Evolutionary conservation across 305 asterid genomes (phyloP).

Genomic region (Ruellia speciosa): DNA sequence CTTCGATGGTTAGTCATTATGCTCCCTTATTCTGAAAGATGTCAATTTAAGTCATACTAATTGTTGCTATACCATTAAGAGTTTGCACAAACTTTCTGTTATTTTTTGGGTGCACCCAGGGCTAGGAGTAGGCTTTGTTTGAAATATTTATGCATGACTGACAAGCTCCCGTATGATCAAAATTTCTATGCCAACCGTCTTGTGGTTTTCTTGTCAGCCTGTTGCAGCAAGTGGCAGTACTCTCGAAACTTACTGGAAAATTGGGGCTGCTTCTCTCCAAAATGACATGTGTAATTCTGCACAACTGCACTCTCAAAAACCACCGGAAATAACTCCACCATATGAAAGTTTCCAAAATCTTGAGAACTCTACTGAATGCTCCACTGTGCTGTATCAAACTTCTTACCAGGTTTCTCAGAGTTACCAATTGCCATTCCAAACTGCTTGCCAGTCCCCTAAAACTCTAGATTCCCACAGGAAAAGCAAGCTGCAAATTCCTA

Average conservation of each 20-base stretch:
- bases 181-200: conserved; percentile 20
- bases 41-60: too few species aligned
- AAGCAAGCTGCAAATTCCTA: conserved; percentile 79
- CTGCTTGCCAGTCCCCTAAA: conserved; percentile 46
- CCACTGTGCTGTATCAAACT: conserved; percentile 38
- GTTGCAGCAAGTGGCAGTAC: conserved; percentile 42
- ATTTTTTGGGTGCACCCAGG: too few species aligned
- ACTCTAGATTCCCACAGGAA: conserved; percentile 48
- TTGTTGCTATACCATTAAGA: too few species aligned
- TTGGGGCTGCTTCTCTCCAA: conserved; percentile 47
- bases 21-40: too few species aligned
- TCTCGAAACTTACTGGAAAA: conserved; percentile 64
- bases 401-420: conserved; percentile 51
- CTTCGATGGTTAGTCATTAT: too few species aligned
- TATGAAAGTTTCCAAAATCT: conserved; percentile 47
- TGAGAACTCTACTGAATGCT: conserved; percentile 46
- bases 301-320: conserved; percentile 46
- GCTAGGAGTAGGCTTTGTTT: too few species aligned
- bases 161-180: background rate
- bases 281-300: conserved; percentile 40
- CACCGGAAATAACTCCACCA: conserved; percentile 34
- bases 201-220: conserved; percentile 56
- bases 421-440: conserved; percentile 55
- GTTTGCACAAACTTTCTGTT: too few species aligned
- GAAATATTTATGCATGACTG: too few species aligned